Base-by-base conservation (phyloP, 108 stramenopile genomes). In the Fistulifera solaris region DNA sequence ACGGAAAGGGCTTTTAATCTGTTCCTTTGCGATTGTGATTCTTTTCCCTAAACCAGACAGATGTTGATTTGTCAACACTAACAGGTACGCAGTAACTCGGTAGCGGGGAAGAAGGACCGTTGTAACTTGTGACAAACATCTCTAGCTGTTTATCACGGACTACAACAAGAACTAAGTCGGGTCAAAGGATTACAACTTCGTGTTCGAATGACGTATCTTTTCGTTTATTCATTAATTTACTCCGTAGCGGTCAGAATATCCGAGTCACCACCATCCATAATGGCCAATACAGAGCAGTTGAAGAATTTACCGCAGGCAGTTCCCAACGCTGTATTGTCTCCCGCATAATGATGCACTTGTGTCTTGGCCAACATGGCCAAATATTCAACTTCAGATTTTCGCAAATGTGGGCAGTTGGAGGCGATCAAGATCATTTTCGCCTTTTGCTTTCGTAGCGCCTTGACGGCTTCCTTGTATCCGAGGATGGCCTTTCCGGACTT, bases 301-400 rank as follows among this genome's bases (percentile, higher is more conserved):
- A 90, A 98, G 69, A 94, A 85, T 65, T 97, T 96, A 44, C 96
- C 96, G 73, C 96, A 98, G 11, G 98, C 96, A 56, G 93, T 95
- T 52, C 98, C 98, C 42, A 99, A 81, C 52, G 95, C 91, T 23
- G 83, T 93, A 86, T 97, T 98, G 73, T 87, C 80, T 22, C 98
- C 98, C 25, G 75, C 61, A 80, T 96, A 99, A 76, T 97, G 98
- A 73, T 96, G 93, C 42, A 98, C 96, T 39, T 65, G 67, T 53
- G 78, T 83, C 88, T 97, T 97, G 67, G 89, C 93, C 53, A 99
- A 81, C 96, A 99, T 96, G 52, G 96, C 96, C 73, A 94, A 74
- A 87, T 99, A 99, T 68, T 99, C 96, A 42, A 99, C 76, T 76
- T 98, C 96, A 8, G 95, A 96, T 84, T 97, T 98, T 49, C 96